Conservation (phyloP, 1,284 basidiomycete genomes). For the Ceratobasidium sp. region DNA sequence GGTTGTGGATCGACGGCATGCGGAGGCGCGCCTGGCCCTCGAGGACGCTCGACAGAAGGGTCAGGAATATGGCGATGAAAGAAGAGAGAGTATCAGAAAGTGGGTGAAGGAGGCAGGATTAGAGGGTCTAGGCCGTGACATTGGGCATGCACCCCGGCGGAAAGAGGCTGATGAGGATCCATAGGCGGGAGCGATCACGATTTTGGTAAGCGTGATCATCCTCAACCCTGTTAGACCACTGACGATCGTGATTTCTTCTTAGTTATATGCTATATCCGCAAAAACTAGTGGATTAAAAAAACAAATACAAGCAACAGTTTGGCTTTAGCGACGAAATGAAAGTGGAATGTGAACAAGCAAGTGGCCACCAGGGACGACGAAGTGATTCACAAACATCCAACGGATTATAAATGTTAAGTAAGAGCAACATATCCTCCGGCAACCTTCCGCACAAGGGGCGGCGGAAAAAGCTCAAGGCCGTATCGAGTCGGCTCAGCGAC, state of each 20-base stretch:
- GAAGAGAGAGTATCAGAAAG: slow-evolving; percentile 32
- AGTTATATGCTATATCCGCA: too few species aligned
- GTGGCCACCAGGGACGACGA: slow-evolving; percentile 11
- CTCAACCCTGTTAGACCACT: background rate
- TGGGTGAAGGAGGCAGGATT: slow-evolving; percentile 37
- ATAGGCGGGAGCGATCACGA: background rate
- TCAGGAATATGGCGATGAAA: slow-evolving; percentile 28
- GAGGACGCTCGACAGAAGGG: slow-evolving; percentile 23
- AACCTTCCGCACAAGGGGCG: background rate
- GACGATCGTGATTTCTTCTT: background rate
- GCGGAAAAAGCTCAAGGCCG: background rate
- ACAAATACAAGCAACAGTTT: background rate
- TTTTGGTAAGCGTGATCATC: too few species aligned
- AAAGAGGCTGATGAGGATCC: slow-evolving; percentile 12
- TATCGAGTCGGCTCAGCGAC: background rate
- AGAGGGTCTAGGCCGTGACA: slow-evolving; percentile 16
- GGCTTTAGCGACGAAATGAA: slow-evolving; percentile 1
- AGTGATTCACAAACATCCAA: slow-evolving; percentile 1
- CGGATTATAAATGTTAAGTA: background rate
- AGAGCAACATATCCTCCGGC: background rate
- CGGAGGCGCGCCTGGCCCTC: slow-evolving; percentile 22
- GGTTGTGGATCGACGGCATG: slow-evolving; percentile 9
- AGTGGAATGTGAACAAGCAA: slow-evolving; percentile 1
- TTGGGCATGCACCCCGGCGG: slow-evolving; percentile 16
- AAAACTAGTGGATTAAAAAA: slow-evolving; percentile 6